Evolutionary conservation across 768 basidiomycete species (phyloP).

Genomic region (Arthromyces matolae): DNA sequence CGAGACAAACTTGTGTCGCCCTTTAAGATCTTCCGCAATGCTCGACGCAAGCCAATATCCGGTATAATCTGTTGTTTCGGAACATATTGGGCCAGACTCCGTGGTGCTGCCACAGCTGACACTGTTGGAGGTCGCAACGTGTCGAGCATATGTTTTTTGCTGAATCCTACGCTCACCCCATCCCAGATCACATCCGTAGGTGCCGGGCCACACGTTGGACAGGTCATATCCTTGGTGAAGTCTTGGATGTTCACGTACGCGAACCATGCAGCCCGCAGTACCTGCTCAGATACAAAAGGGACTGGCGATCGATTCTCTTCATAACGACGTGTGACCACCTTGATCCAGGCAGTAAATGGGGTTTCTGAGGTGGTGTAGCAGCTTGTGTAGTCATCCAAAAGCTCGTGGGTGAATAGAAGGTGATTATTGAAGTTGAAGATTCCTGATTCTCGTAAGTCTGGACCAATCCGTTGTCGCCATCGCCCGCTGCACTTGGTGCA

Average conservation of each 20-base stretch:
- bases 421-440: conserved; percentile 35
- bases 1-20: no score
- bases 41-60: no score
- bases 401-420: conserved; percentile 27
- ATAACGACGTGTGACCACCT: not conserved
- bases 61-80: not conserved
- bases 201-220: conserved; percentile 17
- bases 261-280: conserved; percentile 29
- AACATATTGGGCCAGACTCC: not conserved
- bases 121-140: conserved; percentile 23
- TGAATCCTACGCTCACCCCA: no score
- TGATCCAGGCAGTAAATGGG: conserved; percentile 24
- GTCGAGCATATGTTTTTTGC: conserved; percentile 16
- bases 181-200: conserved; percentile 13
- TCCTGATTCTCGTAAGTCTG: conserved; percentile 24
- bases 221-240: conserved; percentile 16
- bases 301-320: not conserved
- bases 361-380: conserved; percentile 31
- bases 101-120: not conserved
- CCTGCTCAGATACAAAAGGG: no score
- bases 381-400: conserved; percentile 33
- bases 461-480: conserved; percentile 23
- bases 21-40: no score
- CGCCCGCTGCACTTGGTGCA: not conserved
- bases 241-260: conserved; percentile 14